These are phyloP conservation scores for Yamadazyma nakazawae DNA, from an alignment of 805 yeast species.

Conservation along the genomic window DNA sequence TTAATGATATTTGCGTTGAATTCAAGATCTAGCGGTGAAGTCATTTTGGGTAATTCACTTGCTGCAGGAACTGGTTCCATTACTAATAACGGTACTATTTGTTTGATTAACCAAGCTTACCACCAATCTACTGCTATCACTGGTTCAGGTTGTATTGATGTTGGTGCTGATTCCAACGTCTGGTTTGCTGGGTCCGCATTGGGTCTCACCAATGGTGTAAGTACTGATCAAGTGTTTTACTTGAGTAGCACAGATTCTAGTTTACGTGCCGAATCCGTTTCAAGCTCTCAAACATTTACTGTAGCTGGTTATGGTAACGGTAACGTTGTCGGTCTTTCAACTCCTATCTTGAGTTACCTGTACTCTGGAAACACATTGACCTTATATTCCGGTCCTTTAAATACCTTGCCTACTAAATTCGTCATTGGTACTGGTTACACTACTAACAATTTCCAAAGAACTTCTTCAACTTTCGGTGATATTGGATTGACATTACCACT, in stretches of 20 bases:
- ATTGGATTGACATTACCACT: slow-evolving; percentile 10
- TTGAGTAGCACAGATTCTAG: slow-evolving; percentile 18
- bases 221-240: slow-evolving; percentile 17
- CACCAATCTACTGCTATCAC: slow-evolving; percentile 19
- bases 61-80: slow-evolving; percentile 12
- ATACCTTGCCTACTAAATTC: slow-evolving; percentile 9
- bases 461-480: slow-evolving; percentile 10
- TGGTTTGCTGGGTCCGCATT: slow-evolving; percentile 10
- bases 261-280: slow-evolving; percentile 15
- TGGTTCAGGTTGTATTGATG: slow-evolving; percentile 26
- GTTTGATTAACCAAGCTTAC: slow-evolving; percentile 22
- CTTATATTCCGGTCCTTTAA: slow-evolving; percentile 5
- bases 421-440: slow-evolving; percentile 21
- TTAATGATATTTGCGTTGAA: slow-evolving; percentile 16
- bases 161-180: slow-evolving; percentile 17
- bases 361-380: slow-evolving; percentile 21
- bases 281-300: slow-evolving; percentile 16
- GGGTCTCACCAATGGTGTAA: slow-evolving; percentile 10
- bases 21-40: slow-evolving; percentile 12
- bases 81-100: slow-evolving; percentile 25
- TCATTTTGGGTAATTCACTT: slow-evolving; percentile 15
- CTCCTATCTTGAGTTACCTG: slow-evolving; percentile 7
- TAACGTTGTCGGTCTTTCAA: slow-evolving; percentile 17
- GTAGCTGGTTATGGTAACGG: slow-evolving; percentile 27
- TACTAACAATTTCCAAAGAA: slow-evolving; percentile 4